Percentiles rank a stretch among this genome's conserved stretches.
Conservation (phyloP, 768 basidiomycete species). For the Tremella fuciformis region DNA sequence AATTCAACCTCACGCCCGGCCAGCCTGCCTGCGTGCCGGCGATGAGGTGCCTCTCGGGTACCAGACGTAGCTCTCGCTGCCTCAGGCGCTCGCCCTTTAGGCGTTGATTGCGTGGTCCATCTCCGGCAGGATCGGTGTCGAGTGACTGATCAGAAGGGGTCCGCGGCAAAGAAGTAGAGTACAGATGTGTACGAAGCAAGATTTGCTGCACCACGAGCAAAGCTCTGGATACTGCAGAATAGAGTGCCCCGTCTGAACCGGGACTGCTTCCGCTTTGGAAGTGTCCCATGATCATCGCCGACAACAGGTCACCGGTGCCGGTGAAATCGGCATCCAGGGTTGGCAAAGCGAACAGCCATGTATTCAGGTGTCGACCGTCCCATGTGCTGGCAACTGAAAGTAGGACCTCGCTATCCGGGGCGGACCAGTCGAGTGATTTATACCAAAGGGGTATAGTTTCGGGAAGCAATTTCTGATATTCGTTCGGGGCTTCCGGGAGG, state of each 20-base stretch:
- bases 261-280: conserved; percentile 52
- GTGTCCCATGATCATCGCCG: conserved; percentile 81
- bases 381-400: conserved; percentile 71
- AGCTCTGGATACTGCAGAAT: conserved; percentile 43
- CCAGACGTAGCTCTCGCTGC: conserved; percentile 75
- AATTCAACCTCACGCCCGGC: conserved; percentile 23
- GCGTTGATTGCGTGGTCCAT: conserved; percentile 23
- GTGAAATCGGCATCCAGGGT: conserved; percentile 87
- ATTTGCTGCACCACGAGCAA: conserved; percentile 46
- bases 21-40: conserved; percentile 32
- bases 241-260: conserved; percentile 20
- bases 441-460: conserved; percentile 33
- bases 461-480: conserved; percentile 30
- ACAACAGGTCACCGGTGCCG: conserved; percentile 95
- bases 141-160: conserved; percentile 20
- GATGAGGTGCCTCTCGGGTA: conserved; percentile 68
- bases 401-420: conserved; percentile 57
- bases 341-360: conserved; percentile 68
- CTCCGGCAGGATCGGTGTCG: conserved; percentile 15
- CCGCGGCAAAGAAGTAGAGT: conserved; percentile 19
- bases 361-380: conserved; percentile 27
- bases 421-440: conserved; percentile 16
- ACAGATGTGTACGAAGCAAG: conserved; percentile 41
- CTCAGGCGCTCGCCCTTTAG: conserved; percentile 68
- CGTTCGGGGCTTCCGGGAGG: conserved; percentile 34